A percentile compares a stretch with the other conserved stretches of the same genome.
phyloP scores from a whole-genome alignment of 2,329 filamentous ascomycete species.

The Colletotrichum tropicicola region DNA sequence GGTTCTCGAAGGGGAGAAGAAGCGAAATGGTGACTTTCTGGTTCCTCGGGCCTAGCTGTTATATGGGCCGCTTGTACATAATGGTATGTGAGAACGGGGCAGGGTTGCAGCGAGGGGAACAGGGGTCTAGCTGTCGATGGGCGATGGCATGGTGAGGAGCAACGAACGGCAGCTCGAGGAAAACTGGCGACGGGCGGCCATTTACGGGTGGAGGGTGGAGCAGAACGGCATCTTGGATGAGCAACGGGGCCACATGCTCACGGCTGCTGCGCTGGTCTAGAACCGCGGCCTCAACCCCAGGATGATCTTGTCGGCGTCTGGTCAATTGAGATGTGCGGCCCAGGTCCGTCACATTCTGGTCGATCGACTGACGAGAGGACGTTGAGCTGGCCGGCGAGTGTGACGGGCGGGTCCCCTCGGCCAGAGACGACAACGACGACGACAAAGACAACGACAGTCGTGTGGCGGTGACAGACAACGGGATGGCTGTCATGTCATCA shows the following conservation, averaged over 20 bases:
- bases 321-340: not conserved
- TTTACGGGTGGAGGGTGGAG: conserved; percentile 26
- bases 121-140: conserved; percentile 18
- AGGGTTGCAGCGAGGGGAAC: conserved; percentile 29
- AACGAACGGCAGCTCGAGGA: conserved; percentile 14
- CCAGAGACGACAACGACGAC: not conserved
- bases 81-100: conserved; percentile 22
- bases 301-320: conserved; percentile 18
- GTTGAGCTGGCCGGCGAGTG: not conserved
- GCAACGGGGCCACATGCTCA: conserved; percentile 23
- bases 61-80: conserved; percentile 31
- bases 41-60: conserved; percentile 24
- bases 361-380: not conserved
- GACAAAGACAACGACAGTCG: not conserved
- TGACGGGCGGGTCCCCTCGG: not conserved
- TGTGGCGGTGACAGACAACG: conserved; percentile 23
- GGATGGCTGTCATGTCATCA: conserved; percentile 16
- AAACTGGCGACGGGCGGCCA: conserved; percentile 29
- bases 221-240: conserved; percentile 7
- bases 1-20: conserved; percentile 28
- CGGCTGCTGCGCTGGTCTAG: conserved; percentile 17
- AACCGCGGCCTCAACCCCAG: conserved; percentile 6
- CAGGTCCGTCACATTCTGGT: not conserved
- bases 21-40: conserved; percentile 22
- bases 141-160: conserved; percentile 21